Percentiles rank a stretch among this genome's conserved stretches.
These are phyloP conservation scores for Cercophora sp. DNA, from an alignment of 495 filamentous ascomycete genomes.

Conservation along the genomic window DNA sequence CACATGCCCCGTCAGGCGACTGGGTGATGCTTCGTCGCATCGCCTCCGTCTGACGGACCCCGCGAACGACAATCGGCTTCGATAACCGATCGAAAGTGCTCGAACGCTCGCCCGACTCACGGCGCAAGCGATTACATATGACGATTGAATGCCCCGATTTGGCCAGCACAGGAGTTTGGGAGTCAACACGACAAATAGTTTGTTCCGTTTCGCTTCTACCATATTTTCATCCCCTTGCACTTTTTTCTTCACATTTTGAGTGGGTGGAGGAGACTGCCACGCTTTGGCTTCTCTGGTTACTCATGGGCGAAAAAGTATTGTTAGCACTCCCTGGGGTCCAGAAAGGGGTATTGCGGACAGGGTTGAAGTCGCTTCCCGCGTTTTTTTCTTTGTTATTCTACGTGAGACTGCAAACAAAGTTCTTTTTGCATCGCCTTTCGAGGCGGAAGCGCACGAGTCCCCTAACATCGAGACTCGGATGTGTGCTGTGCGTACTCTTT, in stretches of 20 bases:
- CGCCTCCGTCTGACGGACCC: slow-evolving; percentile 20
- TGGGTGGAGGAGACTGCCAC: slow-evolving; percentile 1
- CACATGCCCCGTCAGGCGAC: slow-evolving; percentile 27
- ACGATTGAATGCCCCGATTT: slow-evolving; percentile 18
- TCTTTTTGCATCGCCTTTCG: background rate
- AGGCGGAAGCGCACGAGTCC: background rate
- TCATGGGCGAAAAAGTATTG: slow-evolving; percentile 10
- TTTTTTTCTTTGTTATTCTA: slow-evolving; percentile 6
- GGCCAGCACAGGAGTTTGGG: slow-evolving; percentile 30
- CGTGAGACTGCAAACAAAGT: slow-evolving; percentile 17
- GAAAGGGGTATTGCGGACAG: background rate
- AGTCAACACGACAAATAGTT: no score
- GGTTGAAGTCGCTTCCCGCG: background rate
- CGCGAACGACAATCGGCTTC: slow-evolving; percentile 2
- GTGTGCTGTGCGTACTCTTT: background rate
- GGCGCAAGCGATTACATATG: background rate
- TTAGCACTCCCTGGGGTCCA: slow-evolving; percentile 1
- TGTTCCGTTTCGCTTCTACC: slow-evolving; percentile 4
- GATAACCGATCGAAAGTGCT: slow-evolving; percentile 1
- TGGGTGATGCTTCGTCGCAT: slow-evolving; percentile 8
- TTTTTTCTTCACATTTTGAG: background rate
- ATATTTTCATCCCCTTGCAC: slow-evolving; percentile 7
- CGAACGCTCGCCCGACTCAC: background rate
- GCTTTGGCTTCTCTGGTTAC: slow-evolving; percentile 7
- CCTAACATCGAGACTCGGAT: background rate